Conservation (phyloP, 176 grass and related monocot genomes). For the Phyllostachys edulis region DNA sequence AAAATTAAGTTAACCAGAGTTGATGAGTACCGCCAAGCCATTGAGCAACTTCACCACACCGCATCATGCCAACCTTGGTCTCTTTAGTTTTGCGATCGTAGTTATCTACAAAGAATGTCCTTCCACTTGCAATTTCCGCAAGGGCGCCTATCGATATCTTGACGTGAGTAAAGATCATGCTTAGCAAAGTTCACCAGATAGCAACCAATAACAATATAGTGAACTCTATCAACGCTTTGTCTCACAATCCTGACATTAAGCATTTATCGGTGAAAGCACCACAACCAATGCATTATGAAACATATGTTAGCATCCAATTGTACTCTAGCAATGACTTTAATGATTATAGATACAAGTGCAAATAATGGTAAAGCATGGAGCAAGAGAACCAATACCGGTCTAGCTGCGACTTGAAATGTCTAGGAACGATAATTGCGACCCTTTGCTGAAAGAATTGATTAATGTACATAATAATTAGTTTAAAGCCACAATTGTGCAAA, state of each 20-base stretch:
- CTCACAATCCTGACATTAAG: neutral
- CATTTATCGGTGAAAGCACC: neutral
- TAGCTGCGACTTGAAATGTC: conserved; percentile 86
- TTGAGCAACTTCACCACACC: conserved; percentile 79
- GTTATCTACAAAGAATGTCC: conserved; percentile 65
- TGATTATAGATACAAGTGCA: neutral
- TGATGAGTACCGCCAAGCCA: conserved; percentile 72
- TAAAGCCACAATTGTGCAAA: conserved; percentile 27
- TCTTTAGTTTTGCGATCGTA: conserved; percentile 80
- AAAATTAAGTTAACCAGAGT: conserved; percentile 21
- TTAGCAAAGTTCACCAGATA: conserved; percentile 19
- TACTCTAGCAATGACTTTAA: neutral
- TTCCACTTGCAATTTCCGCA: conserved; percentile 79
- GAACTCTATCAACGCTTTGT: conserved; percentile 8
- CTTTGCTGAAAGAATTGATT: conserved; percentile 54
- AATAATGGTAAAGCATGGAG: conserved; percentile 22
- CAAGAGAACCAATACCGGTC: conserved; percentile 57
- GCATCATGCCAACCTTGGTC: conserved; percentile 78
- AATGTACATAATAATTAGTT: conserved; percentile 19
- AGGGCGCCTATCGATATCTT: conserved; percentile 89
- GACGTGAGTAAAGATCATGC: conserved; percentile 25
- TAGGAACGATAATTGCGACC: conserved; percentile 61
- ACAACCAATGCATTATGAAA: neutral
- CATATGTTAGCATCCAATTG: neutral
- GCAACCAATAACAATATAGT: conserved; percentile 3